phyloP scores from a whole-genome alignment of 371 early-diverging fungal species.

The Lichtheimia ramosa region DNA sequence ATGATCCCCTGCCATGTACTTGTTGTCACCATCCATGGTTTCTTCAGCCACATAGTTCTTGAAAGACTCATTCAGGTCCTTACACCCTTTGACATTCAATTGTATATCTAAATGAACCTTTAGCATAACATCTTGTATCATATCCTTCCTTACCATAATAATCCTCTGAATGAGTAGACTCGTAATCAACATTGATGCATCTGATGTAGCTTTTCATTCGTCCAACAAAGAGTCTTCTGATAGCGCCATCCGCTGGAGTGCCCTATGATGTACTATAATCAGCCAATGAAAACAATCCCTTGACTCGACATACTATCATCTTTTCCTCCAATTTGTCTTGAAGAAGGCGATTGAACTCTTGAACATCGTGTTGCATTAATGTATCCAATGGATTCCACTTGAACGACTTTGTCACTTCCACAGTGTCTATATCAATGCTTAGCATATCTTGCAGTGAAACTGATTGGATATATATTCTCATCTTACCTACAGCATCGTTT shows the following conservation, averaged over 20 bases:
- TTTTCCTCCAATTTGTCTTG: constrained; percentile 94
- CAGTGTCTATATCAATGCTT: constrained; percentile 58
- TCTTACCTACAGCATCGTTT: constrained; percentile 64
- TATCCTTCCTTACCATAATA: constrained; percentile 30
- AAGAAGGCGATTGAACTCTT: constrained; percentile 95
- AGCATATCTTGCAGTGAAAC: too few relatives aligned
- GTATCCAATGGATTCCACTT: constrained; percentile 96
- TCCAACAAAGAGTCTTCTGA: constrained; percentile 87
- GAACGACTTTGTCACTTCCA: constrained; percentile 93
- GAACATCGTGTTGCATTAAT: constrained; percentile 97
- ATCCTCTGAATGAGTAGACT: constrained; percentile 87
- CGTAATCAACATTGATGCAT: constrained; percentile 92
- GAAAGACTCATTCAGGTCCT: constrained; percentile 88
- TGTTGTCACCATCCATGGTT: constrained; percentile 97
- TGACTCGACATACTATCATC: constrained; percentile 58
- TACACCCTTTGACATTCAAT: constrained; percentile 93
- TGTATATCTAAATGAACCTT: constrained; percentile 74
- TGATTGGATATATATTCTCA: too few relatives aligned
- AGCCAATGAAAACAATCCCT: too few relatives aligned
- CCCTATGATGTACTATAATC: constrained; percentile 38
- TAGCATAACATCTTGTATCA: too few relatives aligned
- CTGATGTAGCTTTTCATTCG: constrained; percentile 95
- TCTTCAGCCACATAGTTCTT: constrained; percentile 87
- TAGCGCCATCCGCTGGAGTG: constrained; percentile 93
- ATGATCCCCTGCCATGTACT: constrained; percentile 94